Base-by-base conservation (phyloP, 75 land plant species). In the Cupressus sempervirens region DNA sequence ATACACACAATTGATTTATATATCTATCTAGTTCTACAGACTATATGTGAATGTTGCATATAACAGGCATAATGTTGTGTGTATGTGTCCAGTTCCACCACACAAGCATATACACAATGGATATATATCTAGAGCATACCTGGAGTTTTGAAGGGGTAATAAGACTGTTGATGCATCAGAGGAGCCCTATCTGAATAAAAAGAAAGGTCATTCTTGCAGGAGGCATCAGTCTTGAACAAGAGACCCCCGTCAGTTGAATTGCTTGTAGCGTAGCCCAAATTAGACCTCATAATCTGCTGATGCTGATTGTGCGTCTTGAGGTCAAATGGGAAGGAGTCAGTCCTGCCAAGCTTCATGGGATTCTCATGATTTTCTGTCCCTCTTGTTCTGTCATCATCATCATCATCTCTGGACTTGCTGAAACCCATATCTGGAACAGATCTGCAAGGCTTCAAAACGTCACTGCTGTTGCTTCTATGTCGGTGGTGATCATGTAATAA, bases 321-420 rank as follows among this genome's bases (percentile, higher is more conserved):
- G 70, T 85, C 88, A 54, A 87, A 56, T 14, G 87, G 87, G 82
- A 88, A 88, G 26, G 91, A 89, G 83, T 90, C 91, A 53, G 90
- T 89, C 29, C 91, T 87, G 70, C 90, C 87, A 46, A 90, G 87
- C 83, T 90, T 90, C 52, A 88, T 40, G 32, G 90, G 90, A n/a
- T 84, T 90, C 16, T 87, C 84, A 72, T 87, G 88, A 72, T 76
- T 76, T 1, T 40, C 79, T 76, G 79, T 45, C 40, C 26, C 32
- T 30, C 43, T 50, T n/a, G n/a, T n/a, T n/a, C n/a, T n/a, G n/a
- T n/a, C n/a, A n/a, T n/a, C n/a, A 54, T 84, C 90, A 79, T 89
- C 91, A 15, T 46, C 41, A n/a, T 54, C 43, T 36, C 52, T 81
- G 54, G 82, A 50, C 54, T 73, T 73, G 84, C 80, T 13, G 38